Base-by-base conservation (phyloP, 2,329 filamentous ascomycete species). In the Paramyrothecium sp. region DNA sequence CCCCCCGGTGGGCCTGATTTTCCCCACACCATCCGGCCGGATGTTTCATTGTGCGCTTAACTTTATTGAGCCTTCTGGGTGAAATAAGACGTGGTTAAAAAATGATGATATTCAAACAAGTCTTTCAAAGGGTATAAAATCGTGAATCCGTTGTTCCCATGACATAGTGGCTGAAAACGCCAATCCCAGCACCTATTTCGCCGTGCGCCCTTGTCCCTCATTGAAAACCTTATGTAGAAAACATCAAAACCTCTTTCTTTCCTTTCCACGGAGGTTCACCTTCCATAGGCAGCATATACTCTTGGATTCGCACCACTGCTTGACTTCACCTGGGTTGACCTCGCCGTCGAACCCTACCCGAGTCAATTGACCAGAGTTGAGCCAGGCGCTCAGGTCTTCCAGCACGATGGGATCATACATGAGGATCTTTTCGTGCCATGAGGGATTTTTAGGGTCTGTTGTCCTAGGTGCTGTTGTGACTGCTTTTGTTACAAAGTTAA, bases 371-470 rank as follows among this genome's bases (percentile, higher is more conserved):
- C 89, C 89, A 3, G 81, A 81, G 64, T 97, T 97, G 17, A 98
- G 75, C 90, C 92, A 98, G 0, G 78, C 75, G 0, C 93, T 84
- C 16, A 99, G 77, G 62, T 97, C 92, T 73, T 98, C 94, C 0
- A 97, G 74, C 1, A 95, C 81, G 48, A 99, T 89, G 0, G 94
- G 92, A 66, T 98, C 93, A 69, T 96, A 98, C 70, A 98, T 85
- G 7, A 98, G 78, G 51, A 99, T 97, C 75, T 92, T 96, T 73
- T 98, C 92, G 65, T 96, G 82, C 91, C 93, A 98, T 2, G 85
- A 92, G 16, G 85, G 86, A 2, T 80, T 69, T 7, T 62, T 61
- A 1, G 80, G 73, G 61, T 87, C 77, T 3, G 65, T 76, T 0
- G 82, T 78, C 13, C 77, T 77, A 3, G 84, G 79, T 3, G 79